These are phyloP conservation scores for Mycena filopes DNA, from an alignment of 768 basidiomycete species.

Conservation along the genomic window DNA sequence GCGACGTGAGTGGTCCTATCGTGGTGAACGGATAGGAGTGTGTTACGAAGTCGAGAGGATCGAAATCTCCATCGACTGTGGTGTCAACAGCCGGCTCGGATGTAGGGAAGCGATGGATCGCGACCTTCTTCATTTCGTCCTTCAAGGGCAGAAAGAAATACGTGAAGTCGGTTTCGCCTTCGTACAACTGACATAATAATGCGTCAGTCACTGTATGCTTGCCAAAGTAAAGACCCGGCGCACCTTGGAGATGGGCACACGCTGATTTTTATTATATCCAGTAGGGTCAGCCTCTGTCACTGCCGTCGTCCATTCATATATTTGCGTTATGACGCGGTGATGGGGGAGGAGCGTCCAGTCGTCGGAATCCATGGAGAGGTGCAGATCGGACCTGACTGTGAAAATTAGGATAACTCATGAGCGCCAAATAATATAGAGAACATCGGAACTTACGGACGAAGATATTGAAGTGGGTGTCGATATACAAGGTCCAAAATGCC, in stretches of 20 bases:
- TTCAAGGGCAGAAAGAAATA: not conserved
- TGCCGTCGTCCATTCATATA: not conserved
- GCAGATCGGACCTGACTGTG: constrained; percentile 5
- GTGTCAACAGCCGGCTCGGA: too few relatives aligned
- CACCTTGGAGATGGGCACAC: constrained; percentile 11
- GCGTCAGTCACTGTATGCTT: not conserved
- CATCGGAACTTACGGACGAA: not conserved
- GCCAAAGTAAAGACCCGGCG: not conserved
- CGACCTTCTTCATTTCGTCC: not conserved
- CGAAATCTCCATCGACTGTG: not conserved
- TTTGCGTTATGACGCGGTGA: not conserved
- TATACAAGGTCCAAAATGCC: not conserved
- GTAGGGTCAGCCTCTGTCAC: not conserved
- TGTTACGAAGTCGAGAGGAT: not conserved
- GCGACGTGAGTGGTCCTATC: constrained; percentile 4
- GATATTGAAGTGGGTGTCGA: constrained; percentile 12
- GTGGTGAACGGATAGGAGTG: constrained; percentile 9
- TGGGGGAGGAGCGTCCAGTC: constrained; percentile 8
- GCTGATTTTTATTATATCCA: not conserved
- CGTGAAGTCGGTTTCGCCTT: not conserved
- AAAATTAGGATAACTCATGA: too few relatives aligned
- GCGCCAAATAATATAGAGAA: too few relatives aligned
- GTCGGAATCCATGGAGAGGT: not conserved
- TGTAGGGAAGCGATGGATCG: not conserved
- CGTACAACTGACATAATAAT: constrained; percentile 1